Conservation (phyloP, 176 grass and related monocot species). For the Phoenix dactylifera region DNA sequence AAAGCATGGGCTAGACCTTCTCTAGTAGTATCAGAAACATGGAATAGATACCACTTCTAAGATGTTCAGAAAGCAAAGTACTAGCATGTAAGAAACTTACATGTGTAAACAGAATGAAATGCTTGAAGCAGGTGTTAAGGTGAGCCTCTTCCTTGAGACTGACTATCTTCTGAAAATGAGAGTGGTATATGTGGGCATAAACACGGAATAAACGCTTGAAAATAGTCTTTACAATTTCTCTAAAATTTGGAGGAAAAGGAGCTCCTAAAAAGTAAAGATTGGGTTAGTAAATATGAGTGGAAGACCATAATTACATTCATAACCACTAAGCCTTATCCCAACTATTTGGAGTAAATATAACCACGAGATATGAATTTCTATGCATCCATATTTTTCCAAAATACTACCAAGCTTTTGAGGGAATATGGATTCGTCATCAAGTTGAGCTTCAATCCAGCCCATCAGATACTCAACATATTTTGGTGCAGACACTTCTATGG, state of each 20-base stretch:
- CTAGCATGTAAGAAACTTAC: slow-evolving; percentile 18
- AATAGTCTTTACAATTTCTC: slow-evolving; percentile 94
- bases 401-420: slow-evolving; percentile 91
- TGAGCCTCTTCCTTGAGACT: slow-evolving; percentile 97
- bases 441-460: slow-evolving; percentile 97
- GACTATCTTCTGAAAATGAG: slow-evolving; percentile 97
- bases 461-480: slow-evolving; percentile 98
- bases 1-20: too few relatives aligned
- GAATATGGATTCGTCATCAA: slow-evolving; percentile 93
- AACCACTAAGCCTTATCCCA: too few relatives aligned
- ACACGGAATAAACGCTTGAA: slow-evolving; percentile 95
- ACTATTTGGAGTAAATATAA: too few relatives aligned
- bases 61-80: too few relatives aligned
- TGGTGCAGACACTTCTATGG: slow-evolving; percentile 97
- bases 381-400: background rate
- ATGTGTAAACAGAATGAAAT: slow-evolving; percentile 94
- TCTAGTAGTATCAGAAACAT: too few relatives aligned
- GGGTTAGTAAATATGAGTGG: background rate
- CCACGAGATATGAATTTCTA: too few relatives aligned
- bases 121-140: slow-evolving; percentile 99
- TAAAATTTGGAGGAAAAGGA: slow-evolving; percentile 89
- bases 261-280: slow-evolving; percentile 38
- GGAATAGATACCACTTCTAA: too few relatives aligned
- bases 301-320: too few relatives aligned
- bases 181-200: slow-evolving; percentile 92